Evolutionary conservation across 495 filamentous ascomycete species (phyloP).

Genomic region (Hypoxylon perforatum): DNA sequence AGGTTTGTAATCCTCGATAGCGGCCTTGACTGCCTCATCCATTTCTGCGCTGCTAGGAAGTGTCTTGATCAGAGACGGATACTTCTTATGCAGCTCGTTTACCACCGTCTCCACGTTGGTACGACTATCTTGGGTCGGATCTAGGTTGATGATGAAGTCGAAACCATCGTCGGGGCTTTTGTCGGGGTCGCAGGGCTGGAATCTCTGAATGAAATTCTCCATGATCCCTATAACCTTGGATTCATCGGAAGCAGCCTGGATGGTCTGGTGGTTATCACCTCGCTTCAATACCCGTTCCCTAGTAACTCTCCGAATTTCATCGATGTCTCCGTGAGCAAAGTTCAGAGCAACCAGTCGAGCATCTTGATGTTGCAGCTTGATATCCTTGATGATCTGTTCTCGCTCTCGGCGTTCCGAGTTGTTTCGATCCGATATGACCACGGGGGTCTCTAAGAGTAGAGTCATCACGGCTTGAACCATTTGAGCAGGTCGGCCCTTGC

Average conservation of each 20-base stretch:
- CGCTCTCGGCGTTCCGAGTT: constrained; percentile 91
- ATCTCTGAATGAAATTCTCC: constrained; percentile 90
- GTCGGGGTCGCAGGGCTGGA: constrained; percentile 76
- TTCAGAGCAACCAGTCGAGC: constrained; percentile 89
- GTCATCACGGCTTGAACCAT: constrained; percentile 76
- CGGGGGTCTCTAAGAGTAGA: constrained; percentile 67
- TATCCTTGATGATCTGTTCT: constrained; percentile 84
- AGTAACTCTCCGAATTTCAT: constrained; percentile 77
- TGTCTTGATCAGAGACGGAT: constrained; percentile 77
- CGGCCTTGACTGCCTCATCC: constrained; percentile 80
- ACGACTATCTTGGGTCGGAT: constrained; percentile 78
- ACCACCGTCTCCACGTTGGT: constrained; percentile 88
- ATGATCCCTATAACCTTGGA: constrained; percentile 87
- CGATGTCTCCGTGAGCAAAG: constrained; percentile 81
- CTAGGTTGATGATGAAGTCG: constrained; percentile 84
- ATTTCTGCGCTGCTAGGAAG: constrained; percentile 79
- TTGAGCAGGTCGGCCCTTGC: constrained; percentile 73
- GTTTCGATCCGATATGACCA: constrained; percentile 92
- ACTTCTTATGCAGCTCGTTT: constrained; percentile 71
- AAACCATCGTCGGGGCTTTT: constrained; percentile 78
- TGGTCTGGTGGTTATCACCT: constrained; percentile 98
- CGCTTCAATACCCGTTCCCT: constrained; percentile 81
- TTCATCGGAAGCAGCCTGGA: constrained; percentile 77
- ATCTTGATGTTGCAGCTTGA: constrained; percentile 66
- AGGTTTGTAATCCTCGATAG: constrained; percentile 82